These are phyloP conservation scores for Vaccinium darrowii DNA, from an alignment of 148 eudicot species.

Conservation along the genomic window DNA sequence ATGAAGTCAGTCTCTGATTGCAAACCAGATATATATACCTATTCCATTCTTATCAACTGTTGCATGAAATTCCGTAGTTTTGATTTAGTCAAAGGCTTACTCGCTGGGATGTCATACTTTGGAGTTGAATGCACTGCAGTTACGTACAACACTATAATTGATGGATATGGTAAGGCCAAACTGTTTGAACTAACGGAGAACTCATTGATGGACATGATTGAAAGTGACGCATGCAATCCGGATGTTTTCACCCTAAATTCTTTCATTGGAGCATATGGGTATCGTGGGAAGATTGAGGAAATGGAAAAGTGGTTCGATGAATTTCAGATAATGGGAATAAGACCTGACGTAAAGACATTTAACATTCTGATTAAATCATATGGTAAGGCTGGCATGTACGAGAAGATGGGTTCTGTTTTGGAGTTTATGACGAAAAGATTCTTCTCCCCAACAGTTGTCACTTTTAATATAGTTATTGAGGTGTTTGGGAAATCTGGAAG, in stretches of 20 bases:
- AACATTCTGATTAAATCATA: slow-evolving; percentile 82
- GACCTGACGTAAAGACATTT: slow-evolving; percentile 68
- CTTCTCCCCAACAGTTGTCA: slow-evolving; percentile 69
- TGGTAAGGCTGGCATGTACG: slow-evolving; percentile 65
- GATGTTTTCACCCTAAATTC: slow-evolving; percentile 88
- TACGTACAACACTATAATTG: slow-evolving; percentile 79
- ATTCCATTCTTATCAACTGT: slow-evolving; percentile 62
- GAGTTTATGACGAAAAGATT: slow-evolving; percentile 70
- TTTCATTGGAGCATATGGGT: slow-evolving; percentile 71
- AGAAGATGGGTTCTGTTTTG: slow-evolving; percentile 67
- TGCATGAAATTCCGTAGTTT: slow-evolving; percentile 56
- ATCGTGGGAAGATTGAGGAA: slow-evolving; percentile 49
- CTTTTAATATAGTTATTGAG: slow-evolving; percentile 66
- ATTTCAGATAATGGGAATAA: slow-evolving; percentile 79
- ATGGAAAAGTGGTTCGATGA: slow-evolving; percentile 93
- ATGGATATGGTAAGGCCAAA: slow-evolving; percentile 86
- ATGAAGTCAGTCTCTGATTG: slow-evolving; percentile 71
- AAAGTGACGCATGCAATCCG: slow-evolving; percentile 56
- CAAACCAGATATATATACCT: slow-evolving; percentile 83
- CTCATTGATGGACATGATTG: slow-evolving; percentile 62
- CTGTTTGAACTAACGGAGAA: slow-evolving; percentile 68
- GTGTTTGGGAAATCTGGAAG: slow-evolving; percentile 58
- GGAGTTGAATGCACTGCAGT: slow-evolving; percentile 56
- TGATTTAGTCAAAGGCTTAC: slow-evolving; percentile 48
- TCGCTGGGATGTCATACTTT: slow-evolving; percentile 67